phyloP scores from a whole-genome alignment of 371 early-diverging fungal species.

The Zychaea mexicana region DNA sequence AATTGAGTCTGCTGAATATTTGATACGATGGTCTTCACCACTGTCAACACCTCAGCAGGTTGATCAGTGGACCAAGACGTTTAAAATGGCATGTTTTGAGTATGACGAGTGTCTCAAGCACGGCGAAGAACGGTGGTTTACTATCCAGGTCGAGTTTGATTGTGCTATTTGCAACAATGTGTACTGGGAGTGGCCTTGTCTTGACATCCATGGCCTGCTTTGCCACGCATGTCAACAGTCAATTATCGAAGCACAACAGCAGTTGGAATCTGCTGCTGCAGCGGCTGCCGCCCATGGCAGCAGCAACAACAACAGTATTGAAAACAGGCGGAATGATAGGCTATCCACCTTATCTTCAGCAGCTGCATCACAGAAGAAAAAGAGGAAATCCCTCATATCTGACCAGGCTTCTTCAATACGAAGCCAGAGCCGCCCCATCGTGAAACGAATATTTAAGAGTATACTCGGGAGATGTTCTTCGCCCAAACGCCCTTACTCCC shows the following conservation, averaged over 20 bases:
- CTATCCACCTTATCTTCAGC: not conserved
- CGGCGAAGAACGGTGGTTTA: conserved; percentile 30
- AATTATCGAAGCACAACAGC: not conserved
- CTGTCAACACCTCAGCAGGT: too few relatives aligned
- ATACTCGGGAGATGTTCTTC: not conserved
- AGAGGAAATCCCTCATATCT: conserved; percentile 13
- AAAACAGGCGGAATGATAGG: too few relatives aligned
- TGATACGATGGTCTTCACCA: too few relatives aligned
- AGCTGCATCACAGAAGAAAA: not conserved
- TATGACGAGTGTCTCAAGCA: conserved; percentile 33
- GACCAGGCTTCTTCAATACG: not conserved
- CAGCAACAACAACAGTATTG: not conserved
- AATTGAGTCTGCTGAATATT: conserved; percentile 19
- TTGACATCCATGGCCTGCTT: conserved; percentile 2
- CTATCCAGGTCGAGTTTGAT: conserved; percentile 25
- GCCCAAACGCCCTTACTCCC: not conserved
- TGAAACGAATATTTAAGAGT: not conserved
- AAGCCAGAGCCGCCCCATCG: not conserved
- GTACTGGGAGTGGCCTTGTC: conserved; percentile 35
- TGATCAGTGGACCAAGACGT: conserved; percentile 25
- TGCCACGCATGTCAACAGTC: conserved; percentile 1
- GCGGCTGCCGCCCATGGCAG: too few relatives aligned
- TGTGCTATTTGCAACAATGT: conserved; percentile 30
- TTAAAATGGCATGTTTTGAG: conserved; percentile 30
- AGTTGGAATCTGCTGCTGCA: not conserved